phyloP scores from a whole-genome alignment of 192 early-diverging fungal genomes.

The Gaertneriomyces sp. region DNA sequence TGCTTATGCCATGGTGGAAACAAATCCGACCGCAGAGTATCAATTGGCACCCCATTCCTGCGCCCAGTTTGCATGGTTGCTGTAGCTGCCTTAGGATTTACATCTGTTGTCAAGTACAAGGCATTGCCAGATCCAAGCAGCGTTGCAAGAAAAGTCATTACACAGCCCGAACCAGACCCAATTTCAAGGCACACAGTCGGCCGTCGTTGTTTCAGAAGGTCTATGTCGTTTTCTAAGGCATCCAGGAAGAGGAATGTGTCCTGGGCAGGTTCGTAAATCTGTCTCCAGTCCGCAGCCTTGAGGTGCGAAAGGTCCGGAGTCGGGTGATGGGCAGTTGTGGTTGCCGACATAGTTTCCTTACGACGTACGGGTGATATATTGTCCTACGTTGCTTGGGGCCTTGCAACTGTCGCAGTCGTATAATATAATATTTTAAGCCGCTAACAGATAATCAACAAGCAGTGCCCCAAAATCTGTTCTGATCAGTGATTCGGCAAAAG shows the following conservation, averaged over 20 bases:
- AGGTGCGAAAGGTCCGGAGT: conserved; percentile 79
- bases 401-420: too few relatives aligned
- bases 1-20: conserved; percentile 51
- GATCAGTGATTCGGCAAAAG: too few relatives aligned
- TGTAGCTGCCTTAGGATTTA: conserved; percentile 69
- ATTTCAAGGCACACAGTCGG: conserved; percentile 82
- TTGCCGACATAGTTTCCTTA: too few relatives aligned
- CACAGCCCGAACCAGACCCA: conserved; percentile 84
- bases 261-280: conserved; percentile 91
- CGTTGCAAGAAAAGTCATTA: conserved; percentile 74
- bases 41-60: conserved; percentile 56
- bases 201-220: conserved; percentile 44
- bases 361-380: too few relatives aligned
- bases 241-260: conserved; percentile 93
- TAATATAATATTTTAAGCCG: too few relatives aligned
- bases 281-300: conserved; percentile 45
- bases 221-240: conserved; percentile 76
- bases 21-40: conserved; percentile 66
- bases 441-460: too few relatives aligned
- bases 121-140: conserved; percentile 33
- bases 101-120: conserved; percentile 69
- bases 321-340: conserved; percentile 26
- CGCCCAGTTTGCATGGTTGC: conserved; percentile 66
- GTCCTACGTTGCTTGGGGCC: too few relatives aligned
- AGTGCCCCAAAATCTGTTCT: too few relatives aligned